A percentile compares a stretch with the other conserved stretches of the same genome.
Conservation (phyloP, 2,329 filamentous ascomycete species). For the Sporothrix dimorphospora region DNA sequence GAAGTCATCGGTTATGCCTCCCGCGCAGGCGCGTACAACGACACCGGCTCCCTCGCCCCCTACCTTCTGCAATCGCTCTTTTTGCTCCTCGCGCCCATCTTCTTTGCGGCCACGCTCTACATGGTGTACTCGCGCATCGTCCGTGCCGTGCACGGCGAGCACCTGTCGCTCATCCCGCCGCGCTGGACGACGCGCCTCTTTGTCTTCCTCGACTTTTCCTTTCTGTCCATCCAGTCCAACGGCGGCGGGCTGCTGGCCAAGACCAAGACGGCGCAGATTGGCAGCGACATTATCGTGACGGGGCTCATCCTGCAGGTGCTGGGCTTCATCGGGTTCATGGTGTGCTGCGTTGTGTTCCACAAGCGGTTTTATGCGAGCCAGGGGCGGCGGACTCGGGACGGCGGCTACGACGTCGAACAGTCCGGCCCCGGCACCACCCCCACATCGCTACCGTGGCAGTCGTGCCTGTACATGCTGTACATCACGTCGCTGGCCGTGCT, state of each 20-base stretch:
- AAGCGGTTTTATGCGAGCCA: conserved; percentile 28
- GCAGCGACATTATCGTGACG: conserved; percentile 53
- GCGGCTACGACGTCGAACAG: no score
- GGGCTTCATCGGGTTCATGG: conserved; percentile 57
- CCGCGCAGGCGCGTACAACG: conserved; percentile 39
- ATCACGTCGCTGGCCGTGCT: conserved; percentile 45
- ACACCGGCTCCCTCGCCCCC: conserved; percentile 42
- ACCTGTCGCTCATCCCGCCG: conserved; percentile 34
- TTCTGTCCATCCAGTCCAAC: conserved; percentile 39
- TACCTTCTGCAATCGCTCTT: conserved; percentile 48
- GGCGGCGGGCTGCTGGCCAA: conserved; percentile 39
- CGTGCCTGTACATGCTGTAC: conserved; percentile 44
- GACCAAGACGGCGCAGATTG: conserved; percentile 39
- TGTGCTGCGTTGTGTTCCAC: conserved; percentile 51
- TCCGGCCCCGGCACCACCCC: no score
- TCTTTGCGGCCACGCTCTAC: conserved; percentile 52
- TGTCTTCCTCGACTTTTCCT: conserved; percentile 40
- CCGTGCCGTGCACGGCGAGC: conserved; percentile 36
- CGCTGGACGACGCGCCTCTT: conserved; percentile 42
- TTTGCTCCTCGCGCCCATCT: conserved; percentile 48
- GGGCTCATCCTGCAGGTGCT: conserved; percentile 60
- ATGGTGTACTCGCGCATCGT: conserved; percentile 50
- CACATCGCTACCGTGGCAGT: conserved; percentile 42
- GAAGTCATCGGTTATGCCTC: conserved; percentile 26
- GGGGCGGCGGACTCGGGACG: conserved; percentile 12